phyloP scores from a whole-genome alignment of 257 asterid genomes.

The Cruciata laevipes region DNA sequence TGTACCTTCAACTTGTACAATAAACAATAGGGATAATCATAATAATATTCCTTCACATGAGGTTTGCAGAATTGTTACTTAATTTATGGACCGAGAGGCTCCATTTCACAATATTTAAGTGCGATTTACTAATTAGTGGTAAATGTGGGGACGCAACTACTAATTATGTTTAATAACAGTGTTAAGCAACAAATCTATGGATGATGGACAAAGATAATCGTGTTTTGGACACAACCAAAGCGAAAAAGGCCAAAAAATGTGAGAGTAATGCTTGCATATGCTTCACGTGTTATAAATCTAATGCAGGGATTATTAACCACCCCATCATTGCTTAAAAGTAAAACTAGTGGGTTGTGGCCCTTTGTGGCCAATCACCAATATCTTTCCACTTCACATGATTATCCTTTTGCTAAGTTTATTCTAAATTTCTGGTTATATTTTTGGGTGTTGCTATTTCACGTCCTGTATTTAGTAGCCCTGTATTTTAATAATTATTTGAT shows the following conservation, averaged over 20 bases:
- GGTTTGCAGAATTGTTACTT: not conserved
- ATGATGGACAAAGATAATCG: not conserved
- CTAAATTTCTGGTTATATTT: too few relatives aligned
- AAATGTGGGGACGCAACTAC: not conserved
- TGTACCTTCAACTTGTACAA: not conserved
- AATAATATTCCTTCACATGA: not conserved
- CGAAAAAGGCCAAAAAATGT: not conserved
- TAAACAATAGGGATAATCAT: not conserved
- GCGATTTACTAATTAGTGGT: not conserved
- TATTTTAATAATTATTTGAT: too few relatives aligned
- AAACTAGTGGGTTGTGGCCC: not conserved
- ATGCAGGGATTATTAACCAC: not conserved
- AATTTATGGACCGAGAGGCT: not conserved
- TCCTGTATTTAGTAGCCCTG: too few relatives aligned
- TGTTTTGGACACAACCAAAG: not conserved
- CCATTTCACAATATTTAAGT: not conserved
- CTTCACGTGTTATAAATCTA: conserved; percentile 17
- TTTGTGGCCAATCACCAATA: not conserved
- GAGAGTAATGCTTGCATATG: conserved; percentile 4
- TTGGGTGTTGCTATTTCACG: too few relatives aligned
- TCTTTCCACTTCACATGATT: not conserved
- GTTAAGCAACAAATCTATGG: not conserved
- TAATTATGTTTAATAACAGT: too few relatives aligned
- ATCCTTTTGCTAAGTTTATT: not conserved
- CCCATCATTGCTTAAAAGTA: not conserved